These are phyloP conservation scores for Chalciporus piperatus DNA, from an alignment of 768 basidiomycete genomes.

Conservation along the genomic window DNA sequence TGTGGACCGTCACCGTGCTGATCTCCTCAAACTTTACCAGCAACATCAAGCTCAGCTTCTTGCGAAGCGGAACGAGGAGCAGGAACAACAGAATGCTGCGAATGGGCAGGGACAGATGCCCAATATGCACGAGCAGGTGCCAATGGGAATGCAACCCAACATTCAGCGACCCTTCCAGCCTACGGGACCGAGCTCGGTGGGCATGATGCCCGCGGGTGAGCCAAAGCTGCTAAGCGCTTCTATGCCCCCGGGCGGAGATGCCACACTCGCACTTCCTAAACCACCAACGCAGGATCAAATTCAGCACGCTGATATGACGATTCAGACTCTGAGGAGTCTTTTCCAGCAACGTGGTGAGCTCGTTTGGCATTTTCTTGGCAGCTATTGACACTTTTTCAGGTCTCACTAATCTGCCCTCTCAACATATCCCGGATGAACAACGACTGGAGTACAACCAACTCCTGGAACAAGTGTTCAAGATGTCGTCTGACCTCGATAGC, in stretches of 20 bases:
- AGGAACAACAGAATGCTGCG: constrained; percentile 20
- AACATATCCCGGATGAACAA: constrained; percentile 51
- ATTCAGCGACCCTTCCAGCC: constrained; percentile 16
- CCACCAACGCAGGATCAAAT: constrained; percentile 33
- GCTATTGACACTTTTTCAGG: constrained; percentile 27
- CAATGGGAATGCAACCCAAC: constrained; percentile 10
- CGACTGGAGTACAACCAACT: constrained; percentile 48
- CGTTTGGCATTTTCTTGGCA: constrained; percentile 8
- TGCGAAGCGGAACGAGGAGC: constrained; percentile 21
- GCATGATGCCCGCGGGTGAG: constrained; percentile 13
- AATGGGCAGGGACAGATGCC: constrained; percentile 18
- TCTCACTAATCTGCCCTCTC: constrained; percentile 31
- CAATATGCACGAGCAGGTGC: constrained; percentile 21
- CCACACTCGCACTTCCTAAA: constrained; percentile 1
- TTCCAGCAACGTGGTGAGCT: constrained; percentile 33
- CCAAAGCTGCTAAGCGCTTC: constrained; percentile 15
- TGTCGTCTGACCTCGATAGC: constrained; percentile 46
- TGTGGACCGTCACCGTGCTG: constrained; percentile 52
- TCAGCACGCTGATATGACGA: constrained; percentile 26
- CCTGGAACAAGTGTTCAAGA: constrained; percentile 48
- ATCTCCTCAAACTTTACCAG: constrained; percentile 27
- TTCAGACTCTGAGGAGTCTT: constrained; percentile 33
- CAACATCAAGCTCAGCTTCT: constrained; percentile 11
- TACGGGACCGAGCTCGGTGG: constrained; percentile 11
- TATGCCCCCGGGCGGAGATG: constrained; percentile 4